Percentiles rank a stretch among this genome's conserved stretches.
Evolutionary conservation across 2,329 filamentous ascomycete species (phyloP).

Genomic region (Fusarium cyanostomum): DNA sequence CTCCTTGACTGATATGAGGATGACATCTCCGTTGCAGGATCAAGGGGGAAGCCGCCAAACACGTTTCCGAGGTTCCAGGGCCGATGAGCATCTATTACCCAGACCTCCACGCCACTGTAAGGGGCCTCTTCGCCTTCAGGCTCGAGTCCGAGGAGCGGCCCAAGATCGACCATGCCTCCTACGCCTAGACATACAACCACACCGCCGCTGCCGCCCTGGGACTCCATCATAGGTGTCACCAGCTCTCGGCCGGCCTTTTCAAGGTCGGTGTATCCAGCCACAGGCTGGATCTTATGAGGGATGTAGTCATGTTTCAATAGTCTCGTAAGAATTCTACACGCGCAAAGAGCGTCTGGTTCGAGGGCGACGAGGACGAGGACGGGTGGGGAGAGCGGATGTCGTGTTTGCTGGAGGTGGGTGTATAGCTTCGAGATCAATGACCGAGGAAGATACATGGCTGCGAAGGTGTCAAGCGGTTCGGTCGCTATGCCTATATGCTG

Average conservation of each 20-base stretch:
- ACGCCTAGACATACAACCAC: slow-evolving; percentile 93
- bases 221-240: slow-evolving; percentile 86
- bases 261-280: slow-evolving; percentile 91
- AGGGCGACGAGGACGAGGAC: slow-evolving; percentile 92
- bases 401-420: slow-evolving; percentile 83
- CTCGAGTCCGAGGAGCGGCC: slow-evolving; percentile 76
- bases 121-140: slow-evolving; percentile 71
- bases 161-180: slow-evolving; percentile 89
- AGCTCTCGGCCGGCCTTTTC: slow-evolving; percentile 80
- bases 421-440: slow-evolving; percentile 91
- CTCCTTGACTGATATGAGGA: slow-evolving; percentile 61
- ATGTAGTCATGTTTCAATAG: slow-evolving; percentile 98
- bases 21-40: slow-evolving; percentile 59
- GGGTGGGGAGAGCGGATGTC: slow-evolving; percentile 89
- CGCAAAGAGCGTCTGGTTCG: slow-evolving; percentile 94
- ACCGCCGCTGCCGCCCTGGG: slow-evolving; percentile 84
- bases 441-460: slow-evolving; percentile 91
- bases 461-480: slow-evolving; percentile 17
- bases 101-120: slow-evolving; percentile 89
- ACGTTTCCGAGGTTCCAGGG: slow-evolving; percentile 97
- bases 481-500: slow-evolving; percentile 22
- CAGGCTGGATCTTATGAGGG: slow-evolving; percentile 94
- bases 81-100: slow-evolving; percentile 89
- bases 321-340: slow-evolving; percentile 90
- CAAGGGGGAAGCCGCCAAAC: slow-evolving; percentile 77